Conservation (phyloP, 2,329 filamentous ascomycete species). For the Coccinonectria pachysandricola region DNA sequence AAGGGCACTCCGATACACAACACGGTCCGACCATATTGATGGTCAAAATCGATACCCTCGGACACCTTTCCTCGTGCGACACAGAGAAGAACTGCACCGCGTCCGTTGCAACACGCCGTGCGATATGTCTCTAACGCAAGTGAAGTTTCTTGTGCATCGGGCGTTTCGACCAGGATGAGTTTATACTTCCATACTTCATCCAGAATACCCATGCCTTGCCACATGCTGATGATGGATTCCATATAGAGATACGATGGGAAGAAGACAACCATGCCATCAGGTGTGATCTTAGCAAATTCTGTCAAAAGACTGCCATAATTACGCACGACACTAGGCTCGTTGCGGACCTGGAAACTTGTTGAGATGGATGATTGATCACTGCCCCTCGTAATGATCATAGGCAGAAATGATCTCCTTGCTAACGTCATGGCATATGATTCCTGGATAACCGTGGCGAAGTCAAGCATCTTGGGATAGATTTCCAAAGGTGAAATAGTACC, state of each 20-base stretch:
- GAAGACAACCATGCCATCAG: constrained; percentile 97
- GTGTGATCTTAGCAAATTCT: constrained; percentile 92
- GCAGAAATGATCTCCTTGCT: constrained; percentile 85
- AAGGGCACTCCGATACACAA: constrained; percentile 95
- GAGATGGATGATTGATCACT: constrained; percentile 90
- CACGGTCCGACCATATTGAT: constrained; percentile 94
- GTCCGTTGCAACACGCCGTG: constrained; percentile 93
- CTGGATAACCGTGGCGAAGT: constrained; percentile 84
- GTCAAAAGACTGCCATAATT: constrained; percentile 92
- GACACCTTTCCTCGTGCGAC: constrained; percentile 96
- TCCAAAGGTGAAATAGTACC: constrained; percentile 94
- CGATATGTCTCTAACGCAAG: constrained; percentile 93
- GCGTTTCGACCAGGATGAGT: constrained; percentile 92
- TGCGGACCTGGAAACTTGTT: constrained; percentile 88
- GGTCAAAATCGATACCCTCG: constrained; percentile 98
- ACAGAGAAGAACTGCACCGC: constrained; percentile 85
- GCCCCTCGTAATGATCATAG: constrained; percentile 93
- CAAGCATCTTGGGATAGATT: constrained; percentile 99
- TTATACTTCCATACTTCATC: constrained; percentile 99
- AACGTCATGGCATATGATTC: constrained; percentile 98
- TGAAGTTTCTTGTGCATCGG: constrained; percentile 93
- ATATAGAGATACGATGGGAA: constrained; percentile 98
- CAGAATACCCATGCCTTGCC: constrained; percentile 96
- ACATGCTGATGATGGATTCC: constrained; percentile 98
- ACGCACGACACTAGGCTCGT: constrained; percentile 90